Evolutionary conservation across 441 rosid species (phyloP), one percentile per base, ranked within the genome.

Genomic region (Adansonia gregorii): DNA sequence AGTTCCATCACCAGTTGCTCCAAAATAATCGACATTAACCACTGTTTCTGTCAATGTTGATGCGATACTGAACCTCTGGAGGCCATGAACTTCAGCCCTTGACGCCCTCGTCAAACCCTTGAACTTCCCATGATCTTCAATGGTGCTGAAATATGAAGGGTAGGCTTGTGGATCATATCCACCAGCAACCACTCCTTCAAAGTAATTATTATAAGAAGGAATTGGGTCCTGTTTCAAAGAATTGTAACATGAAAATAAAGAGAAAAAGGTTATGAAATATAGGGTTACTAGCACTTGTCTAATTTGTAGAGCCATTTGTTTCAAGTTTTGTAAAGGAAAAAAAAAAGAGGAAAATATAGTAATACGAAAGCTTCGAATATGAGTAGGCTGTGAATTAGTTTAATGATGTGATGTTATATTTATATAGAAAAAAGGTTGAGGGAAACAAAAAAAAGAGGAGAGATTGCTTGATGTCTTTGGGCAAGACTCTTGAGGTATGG

Each of bases 1-100:
- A 14, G 10, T 69, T 56, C 94, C 92, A 43, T 86, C 89, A n/a
- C 82, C 97, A 76, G 76, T 81, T 12, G 92, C 94, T 78, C 94
- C 91, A 64, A 79, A 94, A 72, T 83, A 77, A 20, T 69, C 80
- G 17, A 94, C 94, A 67, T 24, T 84, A 78, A 61, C n/a, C n/a
- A n/a, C 56, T 3, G 76, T 82, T 73, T 67, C 76, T 15, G 61
- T 76, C 8, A 77, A 64, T 61, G 74, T 55, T 11, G 82, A 78
- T 31, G 63, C 35, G 74, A 24, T 49, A 7, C 72, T 82, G 14
- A 82, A 79, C 46, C 78, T 77, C 60, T 76, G 80, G 24, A 82
- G 71, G 79, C 64, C 51, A 7, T 82, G 75, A 74, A 78, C 81
- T 61, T 85, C 80, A 11, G n/a, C n/a, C n/a, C n/a, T n/a, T n/a